Base-by-base conservation (phyloP, 2,329 filamentous ascomycete species). In the Lachnellula cervina region DNA sequence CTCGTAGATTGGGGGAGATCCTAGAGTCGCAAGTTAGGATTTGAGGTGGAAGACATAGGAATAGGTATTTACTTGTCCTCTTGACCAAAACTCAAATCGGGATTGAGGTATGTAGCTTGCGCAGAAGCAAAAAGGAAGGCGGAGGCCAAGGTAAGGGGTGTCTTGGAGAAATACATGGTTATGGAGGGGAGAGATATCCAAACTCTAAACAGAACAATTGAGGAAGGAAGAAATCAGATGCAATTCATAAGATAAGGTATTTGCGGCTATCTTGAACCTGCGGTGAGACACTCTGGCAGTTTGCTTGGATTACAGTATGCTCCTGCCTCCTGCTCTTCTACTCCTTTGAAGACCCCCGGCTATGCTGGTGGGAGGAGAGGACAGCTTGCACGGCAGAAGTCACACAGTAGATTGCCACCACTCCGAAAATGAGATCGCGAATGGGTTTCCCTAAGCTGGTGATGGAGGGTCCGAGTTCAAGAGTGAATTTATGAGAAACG, bases 401-500 rank as follows among this genome's bases (percentile, higher is more conserved):
- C 40, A 65, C 49, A 58, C 60, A 66, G 54, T 66, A 68, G 45
- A 69, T 60, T 59, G 79, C 69, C 59, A 79, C 74, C 61, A 77
- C 66, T 45, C 75, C 74, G 62, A 81, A 73, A 49, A 80, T 67
- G 56, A 74, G 72, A 63, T 78, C 71, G 55, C 78, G 76, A 56
- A 80, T 67, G 64, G 82, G 79, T 61, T 75, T 76, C 37, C 76
- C 74, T 58, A 81, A 68, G 53, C 73, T 71, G 44, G 77, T 71
- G 50, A 76, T 71, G 17, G 76, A 77, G 19, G 76, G 71, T 47
- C 76, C 77, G 58, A 81, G 67, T 59, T 80, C 75, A 57, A 84
- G 63, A 32, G 74, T 74, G 62, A 82, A 79, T 59, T 74, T 71
- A 60, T 82, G 74, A 53, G 74, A 69, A 59, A 77, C 67, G 59